Base-by-base conservation (phyloP, 768 basidiomycete genomes). In the Podaxis mareebaensis region DNA sequence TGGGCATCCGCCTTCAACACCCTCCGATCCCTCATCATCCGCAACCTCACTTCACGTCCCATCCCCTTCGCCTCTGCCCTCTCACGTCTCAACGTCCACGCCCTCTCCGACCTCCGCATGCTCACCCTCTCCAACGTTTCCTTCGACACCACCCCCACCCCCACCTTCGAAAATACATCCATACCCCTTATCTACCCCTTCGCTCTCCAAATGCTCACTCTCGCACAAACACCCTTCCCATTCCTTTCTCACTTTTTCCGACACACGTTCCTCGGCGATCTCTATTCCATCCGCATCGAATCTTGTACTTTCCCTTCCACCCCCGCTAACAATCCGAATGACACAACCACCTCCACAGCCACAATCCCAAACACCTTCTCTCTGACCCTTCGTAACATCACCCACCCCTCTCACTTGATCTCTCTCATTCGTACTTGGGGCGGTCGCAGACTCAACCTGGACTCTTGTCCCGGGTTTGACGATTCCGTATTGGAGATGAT, bases 401-500 rank as follows among this genome's bases (percentile, higher is more conserved):
- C 58, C 4, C 36, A 60, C 11, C 22, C 58, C 5, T 20, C 28
- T 11, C 49, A 49, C 13, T 24, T 60, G 4, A 60, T 60, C 36
- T 3, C 46, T 26, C 36, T 60, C 8, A 48, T 60, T 20, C 58
- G 58, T 20, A 22, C 33, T 12, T 60, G 58, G 58, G 24, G 30
- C 12, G 58, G 46, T 26, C 58, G 26, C 6, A 58, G 33, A 39
- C 58, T 60, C 36, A 60, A 20, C 36, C 26, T 60, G 20, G 48
- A 36, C n/a, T 60, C 58, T 8, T 60, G 33, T n/a, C 46, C 58
- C n/a, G 58, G 58, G 33, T 60, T 60, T 39, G 58, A 60, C 20
- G 58, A 60, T 38, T 46, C 58, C 36, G 48, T 60, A 3, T 33
- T 60, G 12, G 48, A 20, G 12, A 51, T 60, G 58, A 60, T 60